Percentiles rank a stretch among this genome's conserved stretches.
These are phyloP conservation scores for Lodderomyces pseudojiufengensis DNA, from an alignment of 1,139 yeast genomes.

Conservation along the genomic window DNA sequence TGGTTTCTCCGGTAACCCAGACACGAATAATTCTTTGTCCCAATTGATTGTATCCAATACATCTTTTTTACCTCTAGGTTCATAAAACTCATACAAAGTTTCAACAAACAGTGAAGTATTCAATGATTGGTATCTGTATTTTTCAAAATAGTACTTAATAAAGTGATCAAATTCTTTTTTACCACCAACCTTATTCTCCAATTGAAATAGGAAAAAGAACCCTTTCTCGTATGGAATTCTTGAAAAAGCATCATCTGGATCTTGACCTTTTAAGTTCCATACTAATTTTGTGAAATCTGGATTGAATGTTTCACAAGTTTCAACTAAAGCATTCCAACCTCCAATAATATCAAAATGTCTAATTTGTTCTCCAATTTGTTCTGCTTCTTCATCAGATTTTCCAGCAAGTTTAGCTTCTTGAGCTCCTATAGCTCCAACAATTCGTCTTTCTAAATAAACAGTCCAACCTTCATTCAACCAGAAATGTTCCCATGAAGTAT, in stretches of 20 bases:
- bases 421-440: constrained; percentile 29
- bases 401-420: constrained; percentile 23
- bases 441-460: constrained; percentile 35
- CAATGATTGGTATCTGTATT: constrained; percentile 29
- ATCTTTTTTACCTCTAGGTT: constrained; percentile 16
- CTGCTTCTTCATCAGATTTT: constrained; percentile 15
- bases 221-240: constrained; percentile 38
- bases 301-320: constrained; percentile 19
- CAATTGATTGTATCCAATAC: constrained; percentile 23
- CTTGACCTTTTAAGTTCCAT: constrained; percentile 25
- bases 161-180: constrained; percentile 26
- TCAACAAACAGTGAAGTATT: constrained; percentile 30
- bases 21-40: constrained; percentile 27
- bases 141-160: constrained; percentile 30
- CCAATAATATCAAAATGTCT: constrained; percentile 30
- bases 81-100: constrained; percentile 28
- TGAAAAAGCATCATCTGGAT: constrained; percentile 37
- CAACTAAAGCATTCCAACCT: constrained; percentile 30
- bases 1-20: constrained; percentile 32
- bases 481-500: constrained; percentile 37
- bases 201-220: constrained; percentile 28
- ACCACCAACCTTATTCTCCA: constrained; percentile 30
- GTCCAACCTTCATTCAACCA: constrained; percentile 43
- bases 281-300: constrained; percentile 24
- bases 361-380: constrained; percentile 23